A percentile compares a stretch with the other conserved stretches of the same genome.
Conservation (phyloP, 2,329 filamentous ascomycete species). For the Fusarium globosum region DNA sequence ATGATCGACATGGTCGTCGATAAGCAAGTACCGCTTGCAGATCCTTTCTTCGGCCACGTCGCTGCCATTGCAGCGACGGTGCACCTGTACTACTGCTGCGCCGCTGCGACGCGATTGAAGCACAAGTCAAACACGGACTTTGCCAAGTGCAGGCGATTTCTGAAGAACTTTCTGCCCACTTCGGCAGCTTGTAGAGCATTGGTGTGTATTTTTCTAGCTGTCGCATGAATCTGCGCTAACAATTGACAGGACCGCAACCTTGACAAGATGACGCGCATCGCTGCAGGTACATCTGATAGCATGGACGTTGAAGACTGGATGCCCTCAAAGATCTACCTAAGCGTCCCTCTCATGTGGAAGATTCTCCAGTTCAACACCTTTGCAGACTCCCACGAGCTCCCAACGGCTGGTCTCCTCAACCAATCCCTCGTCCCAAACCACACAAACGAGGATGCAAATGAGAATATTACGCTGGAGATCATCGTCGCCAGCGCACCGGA, state of each 20-base stretch:
- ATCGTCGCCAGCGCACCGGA: slow-evolving; percentile 63
- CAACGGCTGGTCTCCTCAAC: slow-evolving; percentile 55
- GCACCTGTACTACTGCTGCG: slow-evolving; percentile 65
- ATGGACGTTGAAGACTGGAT: slow-evolving; percentile 63
- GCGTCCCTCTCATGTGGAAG: slow-evolving; percentile 64
- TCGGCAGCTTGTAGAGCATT: slow-evolving; percentile 59
- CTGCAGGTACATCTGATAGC: slow-evolving; percentile 57
- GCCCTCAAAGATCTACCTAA: slow-evolving; percentile 63
- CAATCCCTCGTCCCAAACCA: slow-evolving; percentile 52
- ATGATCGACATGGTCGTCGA: slow-evolving; percentile 66
- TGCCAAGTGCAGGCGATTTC: slow-evolving; percentile 60
- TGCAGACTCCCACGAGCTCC: slow-evolving; percentile 50
- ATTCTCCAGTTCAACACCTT: slow-evolving; percentile 61
- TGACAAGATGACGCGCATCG: slow-evolving; percentile 61
- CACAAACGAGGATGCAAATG: slow-evolving; percentile 48
- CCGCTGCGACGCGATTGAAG: slow-evolving; percentile 59
- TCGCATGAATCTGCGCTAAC: slow-evolving; percentile 8
- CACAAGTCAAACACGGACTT: slow-evolving; percentile 64
- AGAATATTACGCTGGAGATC: slow-evolving; percentile 58
- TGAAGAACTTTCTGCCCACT: slow-evolving; percentile 60
- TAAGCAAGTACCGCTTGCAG: slow-evolving; percentile 60
- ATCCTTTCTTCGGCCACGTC: slow-evolving; percentile 64
- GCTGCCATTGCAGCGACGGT: slow-evolving; percentile 65
- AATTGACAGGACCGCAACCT: slow-evolving; percentile 57
- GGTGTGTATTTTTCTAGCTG: slow-evolving; percentile 47